Percentiles rank a stretch among this genome's conserved stretches.
These are phyloP conservation scores for Termitomyces sp. DNA, from an alignment of 768 basidiomycete species.

Conservation along the genomic window DNA sequence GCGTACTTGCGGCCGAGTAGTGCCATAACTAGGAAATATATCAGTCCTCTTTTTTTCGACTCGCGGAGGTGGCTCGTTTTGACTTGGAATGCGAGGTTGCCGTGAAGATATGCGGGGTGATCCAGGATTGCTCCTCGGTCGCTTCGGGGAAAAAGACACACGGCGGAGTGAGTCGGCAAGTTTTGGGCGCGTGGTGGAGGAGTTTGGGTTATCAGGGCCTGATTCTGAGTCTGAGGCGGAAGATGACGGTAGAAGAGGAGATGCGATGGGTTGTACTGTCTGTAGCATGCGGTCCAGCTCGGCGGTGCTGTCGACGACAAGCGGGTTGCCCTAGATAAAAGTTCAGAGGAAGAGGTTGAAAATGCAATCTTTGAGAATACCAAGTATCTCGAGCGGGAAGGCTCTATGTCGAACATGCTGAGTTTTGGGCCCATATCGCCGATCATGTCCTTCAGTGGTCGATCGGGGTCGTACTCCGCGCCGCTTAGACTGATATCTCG, in stretches of 20 bases:
- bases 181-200: constrained; percentile 44
- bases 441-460: constrained; percentile 70
- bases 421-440: constrained; percentile 51
- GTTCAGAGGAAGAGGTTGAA: constrained; percentile 4
- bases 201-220: constrained; percentile 13
- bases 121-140: constrained; percentile 46
- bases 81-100: constrained; percentile 6
- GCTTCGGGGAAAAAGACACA: constrained; percentile 70
- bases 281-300: constrained; percentile 57
- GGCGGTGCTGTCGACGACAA: constrained; percentile 56
- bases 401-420: constrained; percentile 51
- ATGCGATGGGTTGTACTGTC: constrained; percentile 34
- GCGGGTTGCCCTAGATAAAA: constrained; percentile 30
- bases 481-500: constrained; percentile 61
- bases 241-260: constrained; percentile 43
- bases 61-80: constrained; percentile 25
- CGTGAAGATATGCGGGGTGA: constrained; percentile 20
- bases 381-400: constrained; percentile 41
- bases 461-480: constrained; percentile 82
- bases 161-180: constrained; percentile 67
- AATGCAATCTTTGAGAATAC: constrained; percentile 26
- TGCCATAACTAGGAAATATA: constrained; percentile 19
- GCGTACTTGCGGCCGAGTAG: constrained; percentile 41
- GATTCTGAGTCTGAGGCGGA: constrained; percentile 49
- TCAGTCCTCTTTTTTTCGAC: constrained; percentile 21